Base-by-base conservation (phyloP, 768 basidiomycete species). In the Suillus luteus region DNA sequence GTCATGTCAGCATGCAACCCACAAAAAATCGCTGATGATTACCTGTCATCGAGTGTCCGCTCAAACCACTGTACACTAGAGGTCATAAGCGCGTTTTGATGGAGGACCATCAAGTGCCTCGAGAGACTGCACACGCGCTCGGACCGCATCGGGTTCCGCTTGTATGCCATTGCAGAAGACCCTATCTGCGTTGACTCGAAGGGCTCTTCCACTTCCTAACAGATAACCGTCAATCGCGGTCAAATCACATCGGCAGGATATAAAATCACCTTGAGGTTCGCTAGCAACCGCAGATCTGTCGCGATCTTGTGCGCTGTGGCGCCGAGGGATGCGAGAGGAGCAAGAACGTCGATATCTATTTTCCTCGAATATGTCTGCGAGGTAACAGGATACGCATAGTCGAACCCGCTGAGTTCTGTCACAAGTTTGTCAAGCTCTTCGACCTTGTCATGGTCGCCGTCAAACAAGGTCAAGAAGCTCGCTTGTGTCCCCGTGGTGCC, bases 401-500 rank as follows among this genome's bases (percentile, higher is more conserved):
- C 82, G 79, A 99, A 99, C 2, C 95, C 96, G 48, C 88, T 93
- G 41, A 99, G 87, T 72, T 91, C 84, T 15, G 97, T 96, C 15
- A 99, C 96, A 55, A 89, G 86, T 65, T 82, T 81, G 75, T 99
- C 97, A 44, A 99, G 87, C 40, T 88, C 83, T 73, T 95, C 91
- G 31, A 99, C 96, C 83, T 99, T 99, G 66, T 86, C 86, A 75
- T 99, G 96, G 74, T 98, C 90, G 0, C 96, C 96, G 65, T 98
- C 92, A 71, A 99, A 99, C 38, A 99, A 80, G 0, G 95, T 82
- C 62, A 99, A 81, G 81, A 99, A 99, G 68, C 92, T 95, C 4
- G 93, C 97, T 76, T 99, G 97, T 0, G 97, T 99, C 10, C 97
- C 97, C 0, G 97, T 99, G 0, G 97, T 99, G n/a, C 97, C 97